Evolutionary conservation across 2,329 filamentous ascomycete species (phyloP).

Genomic region (Exophiala sp.): DNA sequence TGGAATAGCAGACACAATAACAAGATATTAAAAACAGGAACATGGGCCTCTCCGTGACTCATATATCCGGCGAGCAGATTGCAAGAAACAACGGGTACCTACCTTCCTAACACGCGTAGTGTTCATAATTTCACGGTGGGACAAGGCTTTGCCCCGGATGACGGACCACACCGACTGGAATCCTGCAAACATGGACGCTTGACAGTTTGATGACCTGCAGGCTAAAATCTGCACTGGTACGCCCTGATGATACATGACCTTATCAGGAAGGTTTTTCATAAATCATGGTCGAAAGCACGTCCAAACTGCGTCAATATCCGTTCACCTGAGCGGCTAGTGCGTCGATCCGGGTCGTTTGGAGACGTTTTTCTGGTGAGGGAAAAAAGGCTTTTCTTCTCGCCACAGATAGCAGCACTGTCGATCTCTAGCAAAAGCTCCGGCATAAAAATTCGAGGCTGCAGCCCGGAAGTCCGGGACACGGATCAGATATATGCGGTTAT

Average conservation of each 20-base stretch:
- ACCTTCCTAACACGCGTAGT: neutral
- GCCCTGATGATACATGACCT: constrained; percentile 10
- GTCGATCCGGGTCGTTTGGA: too few relatives aligned
- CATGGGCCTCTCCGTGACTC: constrained; percentile 14
- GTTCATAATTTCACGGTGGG: neutral
- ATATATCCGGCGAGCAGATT: constrained; percentile 10
- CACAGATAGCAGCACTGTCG: constrained; percentile 6
- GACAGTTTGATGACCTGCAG: neutral
- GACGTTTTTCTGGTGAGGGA: neutral
- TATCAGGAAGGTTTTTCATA: constrained; percentile 8
- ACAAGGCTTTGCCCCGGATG: neutral
- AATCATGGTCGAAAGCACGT: too few relatives aligned
- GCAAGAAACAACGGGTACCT: too few relatives aligned
- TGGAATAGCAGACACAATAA: neutral
- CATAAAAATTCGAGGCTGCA: neutral
- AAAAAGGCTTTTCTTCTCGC: constrained; percentile 1
- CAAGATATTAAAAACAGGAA: neutral
- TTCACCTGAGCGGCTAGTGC: neutral
- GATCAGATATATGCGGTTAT: neutral
- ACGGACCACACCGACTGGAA: neutral
- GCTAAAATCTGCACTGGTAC: constrained; percentile 5
- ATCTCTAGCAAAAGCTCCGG: neutral
- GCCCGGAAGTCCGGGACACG: neutral
- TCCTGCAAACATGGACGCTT: neutral
- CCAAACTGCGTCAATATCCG: neutral